Evolutionary conservation across 371 early-diverging fungal species (phyloP).

Genomic region (Rhizopus arrhizus): DNA sequence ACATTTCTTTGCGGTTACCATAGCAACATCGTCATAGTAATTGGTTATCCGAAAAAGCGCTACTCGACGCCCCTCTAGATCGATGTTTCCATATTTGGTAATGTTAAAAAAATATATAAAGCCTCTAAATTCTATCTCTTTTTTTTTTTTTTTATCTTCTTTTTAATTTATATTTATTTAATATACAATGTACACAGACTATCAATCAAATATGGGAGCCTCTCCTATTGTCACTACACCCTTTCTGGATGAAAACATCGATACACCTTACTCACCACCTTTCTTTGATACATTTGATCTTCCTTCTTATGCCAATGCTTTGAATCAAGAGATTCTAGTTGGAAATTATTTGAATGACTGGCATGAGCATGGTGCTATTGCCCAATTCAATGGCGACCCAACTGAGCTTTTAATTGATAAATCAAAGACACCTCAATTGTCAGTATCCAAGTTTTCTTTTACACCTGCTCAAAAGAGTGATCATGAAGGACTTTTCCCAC

Average conservation of each 20-base stretch:
- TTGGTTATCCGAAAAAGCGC: too few relatives aligned
- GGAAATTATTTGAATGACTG: conserved; percentile 16
- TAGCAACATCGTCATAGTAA: too few relatives aligned
- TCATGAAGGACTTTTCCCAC: conserved; percentile 19
- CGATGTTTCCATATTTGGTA: background rate
- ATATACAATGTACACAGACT: background rate
- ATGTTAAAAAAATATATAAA: conserved; percentile 12
- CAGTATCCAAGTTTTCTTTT: background rate
- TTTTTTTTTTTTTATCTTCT: conserved; percentile 6
- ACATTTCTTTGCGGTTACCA: too few relatives aligned
- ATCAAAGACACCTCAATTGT: conserved; percentile 17
- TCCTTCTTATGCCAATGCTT: conserved; percentile 13
- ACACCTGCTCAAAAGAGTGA: conserved; percentile 6
- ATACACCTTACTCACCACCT: conserved; percentile 23
- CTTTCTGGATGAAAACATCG: conserved; percentile 11
- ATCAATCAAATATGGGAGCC: background rate
- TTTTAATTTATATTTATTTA: conserved; percentile 1
- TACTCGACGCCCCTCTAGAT: too few relatives aligned
- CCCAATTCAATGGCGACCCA: conserved; percentile 30
- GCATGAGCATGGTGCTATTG: background rate
- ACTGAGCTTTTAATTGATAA: conserved; percentile 26
- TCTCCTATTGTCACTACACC: conserved; percentile 25
- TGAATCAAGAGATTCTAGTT: conserved; percentile 14
- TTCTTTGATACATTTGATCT: conserved; percentile 15
- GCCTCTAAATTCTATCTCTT: background rate